Conservation (phyloP, 768 basidiomycete genomes). For the Tubosaeta brunneosetosa region DNA sequence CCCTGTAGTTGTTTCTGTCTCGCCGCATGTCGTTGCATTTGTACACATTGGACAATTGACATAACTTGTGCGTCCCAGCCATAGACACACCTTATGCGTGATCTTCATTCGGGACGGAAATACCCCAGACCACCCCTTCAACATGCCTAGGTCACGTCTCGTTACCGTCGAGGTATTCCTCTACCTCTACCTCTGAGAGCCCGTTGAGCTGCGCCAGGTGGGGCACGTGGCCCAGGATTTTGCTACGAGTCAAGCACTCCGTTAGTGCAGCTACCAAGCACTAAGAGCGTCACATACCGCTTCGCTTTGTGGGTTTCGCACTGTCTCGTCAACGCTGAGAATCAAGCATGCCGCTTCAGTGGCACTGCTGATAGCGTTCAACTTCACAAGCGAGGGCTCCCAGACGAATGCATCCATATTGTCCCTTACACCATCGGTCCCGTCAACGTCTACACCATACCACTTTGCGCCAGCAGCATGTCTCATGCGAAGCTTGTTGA, state of each 20-base stretch:
- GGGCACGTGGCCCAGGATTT: slow-evolving; percentile 82
- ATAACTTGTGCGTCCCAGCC: too few relatives aligned
- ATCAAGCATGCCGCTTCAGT: slow-evolving; percentile 95
- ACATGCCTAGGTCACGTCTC: background rate
- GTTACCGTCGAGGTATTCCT: slow-evolving; percentile 68
- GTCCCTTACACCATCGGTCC: slow-evolving; percentile 80
- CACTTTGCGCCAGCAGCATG: slow-evolving; percentile 86
- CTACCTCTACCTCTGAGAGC: slow-evolving; percentile 85
- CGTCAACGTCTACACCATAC: slow-evolving; percentile 95
- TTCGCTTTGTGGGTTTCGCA: slow-evolving; percentile 92
- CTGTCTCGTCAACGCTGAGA: slow-evolving; percentile 95
- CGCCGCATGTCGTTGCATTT: too few relatives aligned
- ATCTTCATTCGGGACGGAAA: too few relatives aligned
- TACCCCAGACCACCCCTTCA: too few relatives aligned
- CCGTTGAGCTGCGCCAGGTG: slow-evolving; percentile 85
- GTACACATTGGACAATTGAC: too few relatives aligned
- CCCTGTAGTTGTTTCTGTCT: too few relatives aligned
- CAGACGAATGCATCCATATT: slow-evolving; percentile 99
- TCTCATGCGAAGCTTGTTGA: slow-evolving; percentile 96
- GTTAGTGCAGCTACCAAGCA: slow-evolving; percentile 15
- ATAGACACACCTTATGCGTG: too few relatives aligned
- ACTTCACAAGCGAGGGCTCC: slow-evolving; percentile 95
- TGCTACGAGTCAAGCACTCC: slow-evolving; percentile 38
- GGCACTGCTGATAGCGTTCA: slow-evolving; percentile 93
- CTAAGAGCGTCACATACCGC: slow-evolving; percentile 48